phyloP scores from a whole-genome alignment of 441 rosid species.

The Pelargonium australe region DNA sequence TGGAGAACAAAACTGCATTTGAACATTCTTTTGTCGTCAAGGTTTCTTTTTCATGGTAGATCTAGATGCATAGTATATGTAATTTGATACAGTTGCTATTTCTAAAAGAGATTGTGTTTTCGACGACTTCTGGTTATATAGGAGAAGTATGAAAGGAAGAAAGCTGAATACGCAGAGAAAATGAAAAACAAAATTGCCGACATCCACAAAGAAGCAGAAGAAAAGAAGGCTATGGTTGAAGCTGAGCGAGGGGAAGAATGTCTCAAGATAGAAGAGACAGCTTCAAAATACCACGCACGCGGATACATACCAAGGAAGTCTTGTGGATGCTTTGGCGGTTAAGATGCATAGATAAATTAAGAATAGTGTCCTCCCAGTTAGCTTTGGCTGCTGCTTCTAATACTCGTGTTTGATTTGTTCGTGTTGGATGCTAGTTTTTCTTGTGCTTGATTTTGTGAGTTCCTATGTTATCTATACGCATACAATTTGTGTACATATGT shows the following conservation, averaged over 20 bases:
- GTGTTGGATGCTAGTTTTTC: not conserved
- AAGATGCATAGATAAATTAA: too few relatives aligned
- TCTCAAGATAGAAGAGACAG: slow-evolving; percentile 38
- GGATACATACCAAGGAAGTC: slow-evolving; percentile 36
- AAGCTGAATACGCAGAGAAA: slow-evolving; percentile 41
- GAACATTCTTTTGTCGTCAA: too few relatives aligned
- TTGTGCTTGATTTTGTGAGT: not conserved
- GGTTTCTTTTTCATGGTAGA: too few relatives aligned
- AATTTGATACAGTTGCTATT: too few relatives aligned
- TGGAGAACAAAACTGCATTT: too few relatives aligned
- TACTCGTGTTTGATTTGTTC: not conserved
- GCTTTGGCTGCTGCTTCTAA: not conserved
- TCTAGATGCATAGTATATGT: too few relatives aligned
- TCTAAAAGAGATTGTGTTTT: too few relatives aligned
- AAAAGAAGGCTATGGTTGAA: slow-evolving; percentile 35
- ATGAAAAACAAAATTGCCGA: slow-evolving; percentile 40
- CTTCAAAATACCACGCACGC: slow-evolving; percentile 34
- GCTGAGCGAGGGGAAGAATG: slow-evolving; percentile 31
- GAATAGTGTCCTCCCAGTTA: not conserved
- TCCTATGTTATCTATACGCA: not conserved
- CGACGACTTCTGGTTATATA: slow-evolving; percentile 2
- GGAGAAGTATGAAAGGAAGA: slow-evolving; percentile 51
- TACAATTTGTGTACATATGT: not conserved
- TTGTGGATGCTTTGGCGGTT: slow-evolving; percentile 30
- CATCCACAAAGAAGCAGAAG: slow-evolving; percentile 39